These are phyloP conservation scores for Chrysanthemum lavandulifolium DNA, from an alignment of 129 eudicot genomes.

Conservation along the genomic window DNA sequence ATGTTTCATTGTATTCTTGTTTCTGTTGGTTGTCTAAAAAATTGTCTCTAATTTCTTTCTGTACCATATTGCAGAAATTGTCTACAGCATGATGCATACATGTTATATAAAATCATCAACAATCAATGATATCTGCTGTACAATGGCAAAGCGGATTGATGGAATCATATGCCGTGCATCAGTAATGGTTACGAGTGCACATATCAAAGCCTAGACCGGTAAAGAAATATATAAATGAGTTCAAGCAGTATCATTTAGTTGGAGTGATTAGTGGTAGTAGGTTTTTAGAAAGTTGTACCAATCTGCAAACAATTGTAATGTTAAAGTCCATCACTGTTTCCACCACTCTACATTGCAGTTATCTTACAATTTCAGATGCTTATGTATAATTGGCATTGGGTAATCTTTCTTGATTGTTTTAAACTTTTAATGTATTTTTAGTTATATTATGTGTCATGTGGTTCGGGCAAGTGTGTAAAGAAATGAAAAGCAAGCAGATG, in stretches of 20 bases:
- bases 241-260: neutral
- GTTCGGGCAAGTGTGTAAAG: too few relatives aligned
- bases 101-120: conserved; percentile 1
- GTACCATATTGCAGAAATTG: conserved; percentile 23
- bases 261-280: conserved; percentile 1
- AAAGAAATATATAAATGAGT: neutral
- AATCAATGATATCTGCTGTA: neutral
- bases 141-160: neutral
- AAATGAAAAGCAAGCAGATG: too few relatives aligned
- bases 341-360: too few relatives aligned
- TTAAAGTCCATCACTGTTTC: too few relatives aligned
- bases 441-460: too few relatives aligned
- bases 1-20: neutral
- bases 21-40: neutral
- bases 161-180: neutral
- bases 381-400: too few relatives aligned
- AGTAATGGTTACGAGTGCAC: neutral
- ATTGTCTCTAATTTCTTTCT: neutral
- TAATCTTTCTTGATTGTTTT: too few relatives aligned
- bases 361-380: too few relatives aligned
- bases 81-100: conserved; percentile 19
- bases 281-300: neutral
- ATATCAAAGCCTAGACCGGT: neutral
- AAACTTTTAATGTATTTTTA: too few relatives aligned
- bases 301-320: neutral